Percentiles rank a stretch among this genome's conserved stretches.
These are phyloP conservation scores for Lotus japonicus DNA, from an alignment of 306 rosid species.

Conservation along the genomic window DNA sequence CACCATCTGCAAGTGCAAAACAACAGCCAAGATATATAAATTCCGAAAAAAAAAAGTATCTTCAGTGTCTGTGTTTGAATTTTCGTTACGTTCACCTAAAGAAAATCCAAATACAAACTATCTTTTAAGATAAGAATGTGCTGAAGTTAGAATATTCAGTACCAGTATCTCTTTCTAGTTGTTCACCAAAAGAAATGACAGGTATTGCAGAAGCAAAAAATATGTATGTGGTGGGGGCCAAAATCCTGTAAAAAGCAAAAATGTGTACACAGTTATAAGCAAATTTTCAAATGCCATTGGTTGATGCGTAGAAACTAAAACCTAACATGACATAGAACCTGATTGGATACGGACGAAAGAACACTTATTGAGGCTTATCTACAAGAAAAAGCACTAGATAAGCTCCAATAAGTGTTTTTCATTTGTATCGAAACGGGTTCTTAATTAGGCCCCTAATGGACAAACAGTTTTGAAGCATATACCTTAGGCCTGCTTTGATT, in stretches of 20 bases:
- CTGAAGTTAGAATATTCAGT: constrained; percentile 23
- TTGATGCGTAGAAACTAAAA: background rate
- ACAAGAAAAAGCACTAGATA: too few relatives aligned
- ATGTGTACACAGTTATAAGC: background rate
- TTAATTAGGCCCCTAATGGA: background rate
- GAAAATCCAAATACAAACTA: too few relatives aligned
- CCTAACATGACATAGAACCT: background rate
- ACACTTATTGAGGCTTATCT: too few relatives aligned
- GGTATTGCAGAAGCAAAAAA: constrained; percentile 86
- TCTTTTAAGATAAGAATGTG: background rate
- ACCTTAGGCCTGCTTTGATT: constrained; percentile 73
- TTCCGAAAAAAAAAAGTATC: too few relatives aligned
- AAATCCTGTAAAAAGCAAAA: constrained; percentile 46
- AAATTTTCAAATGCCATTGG: background rate
- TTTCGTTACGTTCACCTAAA: too few relatives aligned
- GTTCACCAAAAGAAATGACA: constrained; percentile 82
- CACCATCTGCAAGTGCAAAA: constrained; percentile 53
- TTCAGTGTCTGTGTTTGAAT: too few relatives aligned
- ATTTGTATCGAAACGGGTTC: too few relatives aligned
- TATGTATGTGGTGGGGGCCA: constrained; percentile 89
- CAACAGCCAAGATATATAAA: background rate
- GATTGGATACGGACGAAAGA: too few relatives aligned
- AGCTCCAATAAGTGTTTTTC: too few relatives aligned
- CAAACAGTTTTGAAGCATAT: background rate
- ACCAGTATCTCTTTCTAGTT: constrained; percentile 69